Evolutionary conservation across 345 rosid genomes (phyloP), one percentile per base, ranked within the genome.

Genomic region (Eucalyptus microcorys): DNA sequence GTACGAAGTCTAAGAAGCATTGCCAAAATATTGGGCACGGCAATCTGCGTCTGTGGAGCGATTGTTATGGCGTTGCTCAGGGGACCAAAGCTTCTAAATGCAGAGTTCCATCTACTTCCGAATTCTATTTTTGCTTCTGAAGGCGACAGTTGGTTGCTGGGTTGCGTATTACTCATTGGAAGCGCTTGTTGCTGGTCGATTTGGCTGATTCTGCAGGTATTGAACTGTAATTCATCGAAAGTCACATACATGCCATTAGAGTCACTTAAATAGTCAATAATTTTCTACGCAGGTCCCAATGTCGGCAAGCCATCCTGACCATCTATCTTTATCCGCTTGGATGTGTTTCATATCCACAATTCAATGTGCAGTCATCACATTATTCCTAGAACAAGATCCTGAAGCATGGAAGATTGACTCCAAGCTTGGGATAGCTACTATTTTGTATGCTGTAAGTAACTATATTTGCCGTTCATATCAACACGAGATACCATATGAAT

Each of bases 151-250:
- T 96, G 97, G 97, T 87, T 96, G 88, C 68, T 94, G 86, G 98
- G 99, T 40, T 95, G 95, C 88, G 81, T 93, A 32, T 91, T 93
- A 76, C 92, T 96, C 86, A 94, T 96, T 49, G 93, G 91, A 87
- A 94, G 96, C 88, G 37, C 94, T 55, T 90, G 88, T 87, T 96
- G 94, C 92, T 97, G 99, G 98, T 94, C 98, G 27, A 66, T 91
- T 86, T 95, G 98, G 99, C 90, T 96, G 49, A 94, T 93, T 90
- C 91, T 96, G 53, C 98, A 96, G 97, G 99, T 95, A 91, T 52
- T 86, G 32, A 32, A 66, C 68, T 61, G 52, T 24, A 34, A 49
- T 42, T 34, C 61, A 55, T 76, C 21, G 1, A 34, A 53, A 32
- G 42, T n/a, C 66, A 32, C 64, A 1, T 8, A 2, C 34, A 64